Conservation (phyloP, 2,329 filamentous ascomycete species). For the Microdochium paspali region DNA sequence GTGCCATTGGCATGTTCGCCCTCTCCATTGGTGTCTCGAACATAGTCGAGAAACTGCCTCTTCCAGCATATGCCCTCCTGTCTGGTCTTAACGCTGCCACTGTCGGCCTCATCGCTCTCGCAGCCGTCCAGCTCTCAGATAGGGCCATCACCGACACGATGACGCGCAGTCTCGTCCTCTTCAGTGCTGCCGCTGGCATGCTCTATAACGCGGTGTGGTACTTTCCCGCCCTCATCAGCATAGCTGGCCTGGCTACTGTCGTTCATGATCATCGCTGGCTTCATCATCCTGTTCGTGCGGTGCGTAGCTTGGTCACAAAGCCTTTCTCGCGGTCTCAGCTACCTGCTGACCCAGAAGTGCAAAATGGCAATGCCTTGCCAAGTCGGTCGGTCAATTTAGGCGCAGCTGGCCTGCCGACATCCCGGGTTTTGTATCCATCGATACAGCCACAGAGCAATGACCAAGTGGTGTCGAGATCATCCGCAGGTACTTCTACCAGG, state of each 20-base stretch:
- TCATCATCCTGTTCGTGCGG: slow-evolving; percentile 20
- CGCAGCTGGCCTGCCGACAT: no score
- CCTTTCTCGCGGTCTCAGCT: not conserved
- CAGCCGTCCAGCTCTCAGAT: slow-evolving; percentile 56
- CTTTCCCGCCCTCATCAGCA: slow-evolving; percentile 55
- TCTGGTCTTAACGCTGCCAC: slow-evolving; percentile 65
- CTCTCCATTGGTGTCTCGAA: slow-evolving; percentile 55
- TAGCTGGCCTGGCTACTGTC: slow-evolving; percentile 41
- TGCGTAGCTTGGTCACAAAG: not conserved
- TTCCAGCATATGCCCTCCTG: slow-evolving; percentile 56
- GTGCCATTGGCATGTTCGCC: slow-evolving; percentile 60
- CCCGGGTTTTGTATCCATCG: not conserved
- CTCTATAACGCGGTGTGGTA: slow-evolving; percentile 69
- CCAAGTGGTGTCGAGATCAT: not conserved
- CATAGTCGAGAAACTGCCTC: slow-evolving; percentile 48
- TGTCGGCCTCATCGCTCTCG: slow-evolving; percentile 62
- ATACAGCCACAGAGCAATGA: not conserved
- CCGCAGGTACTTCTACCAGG: not conserved
- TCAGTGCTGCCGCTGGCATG: slow-evolving; percentile 54
- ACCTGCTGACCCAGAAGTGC: not conserved
- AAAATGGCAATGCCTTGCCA: not conserved
- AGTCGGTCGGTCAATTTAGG: no score
- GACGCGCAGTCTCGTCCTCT: slow-evolving; percentile 54
- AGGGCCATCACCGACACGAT: slow-evolving; percentile 59
- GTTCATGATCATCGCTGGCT: slow-evolving; percentile 47